Evolutionary conservation across 2,329 filamentous ascomycete species (phyloP), one percentile per base, ranked within the genome.

Genomic region (Clathrospora elynae): DNA sequence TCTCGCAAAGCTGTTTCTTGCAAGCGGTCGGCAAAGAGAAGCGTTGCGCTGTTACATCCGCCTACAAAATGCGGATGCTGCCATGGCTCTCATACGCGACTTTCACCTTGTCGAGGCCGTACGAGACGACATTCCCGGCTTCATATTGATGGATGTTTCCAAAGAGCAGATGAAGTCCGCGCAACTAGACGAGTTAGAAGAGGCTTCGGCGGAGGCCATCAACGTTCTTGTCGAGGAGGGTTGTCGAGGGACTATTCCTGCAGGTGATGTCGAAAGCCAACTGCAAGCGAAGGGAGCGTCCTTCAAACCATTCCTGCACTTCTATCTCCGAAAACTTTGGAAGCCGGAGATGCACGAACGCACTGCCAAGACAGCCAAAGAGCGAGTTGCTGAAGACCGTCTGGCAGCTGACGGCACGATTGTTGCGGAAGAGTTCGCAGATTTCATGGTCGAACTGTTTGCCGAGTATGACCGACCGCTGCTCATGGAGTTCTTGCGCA

Each of bases 291-390:
- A 51, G 32, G 51, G 51, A 12, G 74, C 59, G 4, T 49, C 55
- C 2, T 75, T 88, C 35, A 76, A 83, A 35, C 75, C 89, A 0
- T 96, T 95, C 63, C 79, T 95, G 0, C 97, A 88, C 73, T 95
- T 97, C 71, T 99, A 99, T 67, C 79, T 99, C 16, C 85, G 87
- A 9, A 84, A 86, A 0, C 76, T 99, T 2, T 99, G 92, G 91
- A 82, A 79, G 46, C 90, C 88, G 1, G 82, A 89, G 46, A 82
- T 81, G 7, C 79, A 85, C 51, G 62, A 70, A 40, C 61, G 59
- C 24, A 68, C 61, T 24, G 66, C 50, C 6, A 64, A 48, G 32
- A 64, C 63, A 58, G 54, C 70, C 58, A 54, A 71, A 61, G 46
- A 73, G 69, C 56, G 74, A 61, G 55, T 66, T 13, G 58, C 65